Evolutionary conservation across 2,329 filamentous ascomycete genomes (phyloP).

Genomic region (Sporothrix dimorphospora): DNA sequence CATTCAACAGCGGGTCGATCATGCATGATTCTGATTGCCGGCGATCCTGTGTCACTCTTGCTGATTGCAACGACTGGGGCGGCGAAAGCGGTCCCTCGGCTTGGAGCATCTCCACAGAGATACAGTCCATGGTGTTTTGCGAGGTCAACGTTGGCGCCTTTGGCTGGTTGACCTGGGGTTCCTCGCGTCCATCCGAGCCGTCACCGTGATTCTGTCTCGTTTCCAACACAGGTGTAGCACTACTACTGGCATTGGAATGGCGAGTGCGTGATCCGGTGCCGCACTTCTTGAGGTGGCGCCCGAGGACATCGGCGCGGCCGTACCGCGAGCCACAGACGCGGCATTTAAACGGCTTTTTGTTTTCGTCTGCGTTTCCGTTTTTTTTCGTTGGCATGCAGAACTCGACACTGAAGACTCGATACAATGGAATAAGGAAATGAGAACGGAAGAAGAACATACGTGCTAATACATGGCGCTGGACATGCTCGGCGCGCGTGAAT

Average conservation of each 20-base stretch:
- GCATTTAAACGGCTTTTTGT: slow-evolving; percentile 1
- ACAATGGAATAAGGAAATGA: not conserved
- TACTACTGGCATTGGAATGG: no score
- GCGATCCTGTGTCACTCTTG: no score
- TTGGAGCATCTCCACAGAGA: not conserved
- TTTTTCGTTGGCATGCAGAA: not conserved
- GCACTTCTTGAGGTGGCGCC: slow-evolving; percentile 4
- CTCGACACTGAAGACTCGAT: no score
- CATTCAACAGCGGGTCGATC: no score
- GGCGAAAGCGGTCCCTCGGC: not conserved
- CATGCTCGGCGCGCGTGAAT: slow-evolving; percentile 7
- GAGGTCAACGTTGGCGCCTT: no score
- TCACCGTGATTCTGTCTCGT: not conserved
- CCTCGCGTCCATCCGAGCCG: no score
- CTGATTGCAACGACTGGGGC: no score
- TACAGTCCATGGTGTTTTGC: not conserved
- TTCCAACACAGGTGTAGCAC: not conserved
- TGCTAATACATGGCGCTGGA: not conserved
- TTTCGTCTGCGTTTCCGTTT: not conserved
- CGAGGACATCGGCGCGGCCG: not conserved
- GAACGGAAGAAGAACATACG: not conserved
- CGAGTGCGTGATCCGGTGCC: not conserved
- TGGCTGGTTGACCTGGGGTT: no score
- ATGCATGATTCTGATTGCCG: no score
- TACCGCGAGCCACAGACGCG: slow-evolving; percentile 1